A percentile compares a stretch with the other conserved stretches of the same genome.
Conservation (phyloP, 2,329 filamentous ascomycete genomes). For the Penicillium oxalicum region DNA sequence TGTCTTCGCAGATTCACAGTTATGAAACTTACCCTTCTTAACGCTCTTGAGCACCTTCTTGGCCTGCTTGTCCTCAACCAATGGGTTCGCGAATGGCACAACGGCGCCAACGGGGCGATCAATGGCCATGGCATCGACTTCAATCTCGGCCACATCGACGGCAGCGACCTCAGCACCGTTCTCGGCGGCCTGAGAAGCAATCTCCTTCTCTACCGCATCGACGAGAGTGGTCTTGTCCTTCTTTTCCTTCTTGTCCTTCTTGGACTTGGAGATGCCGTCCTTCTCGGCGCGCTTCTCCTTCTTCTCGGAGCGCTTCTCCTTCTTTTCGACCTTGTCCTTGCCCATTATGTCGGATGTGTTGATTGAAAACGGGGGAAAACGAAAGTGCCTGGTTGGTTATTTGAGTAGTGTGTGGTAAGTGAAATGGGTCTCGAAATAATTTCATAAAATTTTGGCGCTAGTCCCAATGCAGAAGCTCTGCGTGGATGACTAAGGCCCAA, state of each 20-base stretch:
- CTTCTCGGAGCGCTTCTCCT: slow-evolving; percentile 41
- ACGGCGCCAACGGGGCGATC: slow-evolving; percentile 41
- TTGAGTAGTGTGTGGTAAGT: slow-evolving; percentile 18
- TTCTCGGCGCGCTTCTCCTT: slow-evolving; percentile 43
- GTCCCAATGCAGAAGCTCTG: slow-evolving; percentile 21
- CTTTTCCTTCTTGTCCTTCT: slow-evolving; percentile 45
- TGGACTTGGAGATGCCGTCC: slow-evolving; percentile 42
- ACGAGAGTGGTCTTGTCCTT: slow-evolving; percentile 36
- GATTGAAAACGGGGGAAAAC: slow-evolving; percentile 9
- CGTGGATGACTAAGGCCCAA: slow-evolving; percentile 16
- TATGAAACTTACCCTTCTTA: slow-evolving; percentile 42
- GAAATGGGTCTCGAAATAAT: slow-evolving; percentile 27
- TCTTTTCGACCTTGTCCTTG: slow-evolving; percentile 44
- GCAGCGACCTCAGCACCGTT: slow-evolving; percentile 28
- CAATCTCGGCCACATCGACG: slow-evolving; percentile 16
- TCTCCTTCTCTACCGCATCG: slow-evolving; percentile 38
- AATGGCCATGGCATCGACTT: slow-evolving; percentile 25
- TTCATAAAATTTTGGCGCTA: slow-evolving; percentile 34
- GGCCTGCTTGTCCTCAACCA: slow-evolving; percentile 46
- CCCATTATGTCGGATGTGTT: slow-evolving; percentile 34
- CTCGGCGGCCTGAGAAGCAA: slow-evolving; percentile 33
- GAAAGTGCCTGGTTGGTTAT: slow-evolving; percentile 19
- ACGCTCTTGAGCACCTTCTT: slow-evolving; percentile 49
- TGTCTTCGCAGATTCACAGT: too few relatives aligned
- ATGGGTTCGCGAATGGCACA: slow-evolving; percentile 46